These are phyloP conservation scores for Letharia lupina DNA, from an alignment of 495 filamentous ascomycete genomes.

Conservation along the genomic window DNA sequence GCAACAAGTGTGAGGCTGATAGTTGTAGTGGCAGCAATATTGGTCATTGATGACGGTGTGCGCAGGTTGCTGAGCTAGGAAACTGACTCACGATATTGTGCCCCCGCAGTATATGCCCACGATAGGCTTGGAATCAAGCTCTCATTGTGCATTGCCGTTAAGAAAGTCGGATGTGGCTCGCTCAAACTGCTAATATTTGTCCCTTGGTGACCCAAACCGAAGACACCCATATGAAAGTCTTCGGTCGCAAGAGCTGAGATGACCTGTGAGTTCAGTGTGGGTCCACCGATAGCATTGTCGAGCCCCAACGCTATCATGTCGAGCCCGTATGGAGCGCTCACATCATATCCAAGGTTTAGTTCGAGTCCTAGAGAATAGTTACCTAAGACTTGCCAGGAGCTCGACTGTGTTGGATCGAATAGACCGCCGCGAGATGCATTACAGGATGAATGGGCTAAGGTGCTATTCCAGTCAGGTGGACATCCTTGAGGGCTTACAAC, in stretches of 20 bases:
- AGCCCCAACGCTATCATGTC: slow-evolving; percentile 44
- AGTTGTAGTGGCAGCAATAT: neutral
- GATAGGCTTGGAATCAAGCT: slow-evolving; percentile 43
- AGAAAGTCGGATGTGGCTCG: slow-evolving; percentile 41
- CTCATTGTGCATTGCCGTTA: slow-evolving; percentile 39
- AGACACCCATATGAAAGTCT: slow-evolving; percentile 44
- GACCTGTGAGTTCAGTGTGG: slow-evolving; percentile 37
- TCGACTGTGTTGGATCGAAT: slow-evolving; percentile 40
- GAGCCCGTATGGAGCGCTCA: slow-evolving; percentile 37
- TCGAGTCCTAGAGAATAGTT: slow-evolving; percentile 34
- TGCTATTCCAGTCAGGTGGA: slow-evolving; percentile 1
- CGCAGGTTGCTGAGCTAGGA: neutral
- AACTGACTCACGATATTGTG: slow-evolving; percentile 37
- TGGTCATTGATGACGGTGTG: neutral
- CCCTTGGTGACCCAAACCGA: slow-evolving; percentile 44
- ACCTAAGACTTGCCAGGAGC: slow-evolving; percentile 38
- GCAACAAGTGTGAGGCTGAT: neutral
- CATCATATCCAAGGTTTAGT: slow-evolving; percentile 37
- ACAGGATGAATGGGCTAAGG: slow-evolving; percentile 30
- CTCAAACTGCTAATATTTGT: slow-evolving; percentile 40
- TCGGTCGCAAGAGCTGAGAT: slow-evolving; percentile 38
- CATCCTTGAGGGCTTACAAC: slow-evolving; percentile 31
- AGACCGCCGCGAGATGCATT: slow-evolving; percentile 38
- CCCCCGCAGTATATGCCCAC: slow-evolving; percentile 52
- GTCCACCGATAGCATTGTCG: slow-evolving; percentile 30